Evolutionary conservation across 192 early-diverging fungal species (phyloP), one percentile per base, ranked within the genome.

Genomic region (Lunasporangiospora selenospora): DNA sequence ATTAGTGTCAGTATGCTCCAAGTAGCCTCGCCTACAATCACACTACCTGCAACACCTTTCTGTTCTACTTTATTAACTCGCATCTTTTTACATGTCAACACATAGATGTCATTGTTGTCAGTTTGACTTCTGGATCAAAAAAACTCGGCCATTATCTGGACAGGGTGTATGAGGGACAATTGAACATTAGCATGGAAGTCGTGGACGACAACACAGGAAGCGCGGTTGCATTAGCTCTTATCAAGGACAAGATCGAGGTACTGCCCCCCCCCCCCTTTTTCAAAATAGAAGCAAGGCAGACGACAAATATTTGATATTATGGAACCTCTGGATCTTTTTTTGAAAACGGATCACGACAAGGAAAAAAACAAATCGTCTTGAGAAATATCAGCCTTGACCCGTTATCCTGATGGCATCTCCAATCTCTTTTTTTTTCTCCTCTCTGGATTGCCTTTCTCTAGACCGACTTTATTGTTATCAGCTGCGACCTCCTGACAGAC

Each of bases 401-500:
- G 24, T 56, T 7, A 5, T 21, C 48, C 16, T 7, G 30, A 0
- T 9, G 42, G n/a, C n/a, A n/a, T n/a, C n/a, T n/a, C 36, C 26
- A 37, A 5, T 12, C 12, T 21, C 13, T 13, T 23, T 34, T 11
- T 27, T 33, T 1, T 15, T 31, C 53, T 21, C n/a, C 30, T 13
- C 57, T 46, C 6, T 43, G 19, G 41, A 10, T 32, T 1, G 3
- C 51, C 18, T 29, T 62, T 18, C 16, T 38, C 6, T 56, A 87
- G 92, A 87, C 80, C 36, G 94, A 98, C 69, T 95, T 98, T 43
- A 89, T 99, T 39, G 90, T 98, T 10, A 77, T 98, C 41, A 85
- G 89, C 49, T 98, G 95, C 75, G 98, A 99, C 77, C 66, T 95
- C 31, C 81, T 97, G 36, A 90, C 93, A n/a, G 90, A 94, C 30